Evolutionary conservation across 768 basidiomycete genomes (phyloP), one percentile per base, ranked within the genome.

Genomic region (Pulveroboletus sp.): DNA sequence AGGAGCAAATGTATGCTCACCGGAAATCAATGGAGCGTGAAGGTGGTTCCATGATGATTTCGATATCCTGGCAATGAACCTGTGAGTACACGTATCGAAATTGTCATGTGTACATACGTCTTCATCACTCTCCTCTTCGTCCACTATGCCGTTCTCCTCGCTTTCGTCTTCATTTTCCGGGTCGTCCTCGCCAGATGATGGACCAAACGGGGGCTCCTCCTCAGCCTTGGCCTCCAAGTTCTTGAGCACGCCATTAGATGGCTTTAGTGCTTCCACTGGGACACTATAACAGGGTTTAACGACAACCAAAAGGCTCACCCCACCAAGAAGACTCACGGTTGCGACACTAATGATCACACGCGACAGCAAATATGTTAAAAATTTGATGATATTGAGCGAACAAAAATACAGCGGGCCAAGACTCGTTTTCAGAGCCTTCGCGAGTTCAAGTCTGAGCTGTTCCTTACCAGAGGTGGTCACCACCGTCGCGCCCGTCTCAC

Each of bases 21-120:
- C 89, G 77, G 60, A 91, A 81, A 70, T 92, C 89, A 17, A 88
- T 69, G 5, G 83, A 86, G 48, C 82, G 83, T 15, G 81, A 68
- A 8, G 82, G 73, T 3, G 82, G 82, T 60, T 95, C 90, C 81
- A 91, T 85, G 47, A 95, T 92, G 57, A 95, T 88, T 73, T 95
- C 93, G 55, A 95, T 76, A 64, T 95, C 85, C 86, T 91, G 50
- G 38, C 6, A 24, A 49, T 30, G 32, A 36, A 47, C 21, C 33
- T 9, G 37, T 63, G 43, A 58, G 39, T 35, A 32, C 28, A 24
- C 36, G 43, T 27, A 39, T 8, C 2, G 32, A 51, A 47, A 27
- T 8, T 18, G 40, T 48, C 39, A 55, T 41, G 36, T 41, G 43
- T 32, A 59, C 63, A 28, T 55, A 83, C 83, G 54, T 71, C 77